Base-by-base conservation (phyloP, 2,329 filamentous ascomycete genomes). In the Botrytis galanthina region DNA sequence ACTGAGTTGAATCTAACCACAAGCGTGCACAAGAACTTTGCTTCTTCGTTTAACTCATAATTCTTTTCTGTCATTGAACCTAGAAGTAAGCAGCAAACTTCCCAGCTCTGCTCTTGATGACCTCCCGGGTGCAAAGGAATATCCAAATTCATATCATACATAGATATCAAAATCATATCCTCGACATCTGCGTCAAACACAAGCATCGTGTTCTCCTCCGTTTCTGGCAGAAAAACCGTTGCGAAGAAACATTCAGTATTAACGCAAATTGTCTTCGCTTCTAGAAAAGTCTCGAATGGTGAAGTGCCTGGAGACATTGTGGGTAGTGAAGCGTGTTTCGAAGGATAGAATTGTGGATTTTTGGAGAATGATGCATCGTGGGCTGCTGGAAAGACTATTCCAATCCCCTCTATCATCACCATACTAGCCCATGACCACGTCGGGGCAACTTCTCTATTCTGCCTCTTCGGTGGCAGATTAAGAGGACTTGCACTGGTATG, bases 351-450 rank as follows among this genome's bases (percentile, higher is more conserved):
- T n/a, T 35, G 7, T 32, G 10, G 2, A 10, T 57, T 68, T 22
- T 20, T 37, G 29, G 48, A 57, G 54, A 69, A 69, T 3, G 29
- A 69, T 14, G 7, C n/a, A 69, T 69, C 35, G 9, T 69, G 48
- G 48, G 44, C 35, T 32, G 35, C 48, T 54, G 48, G 32, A 29
- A 69, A 69, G 18, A 54, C 14, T 20, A 57, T 57, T n/a, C 66
- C 48, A 26, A 26, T 57, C 22, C 20, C 32, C 67, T 57, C 48
- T 37, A 3, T 44, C 48, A 54, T 69, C 16, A 59, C 26, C 10
- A 69, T 59, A 44, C 67, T 54, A 69, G 42, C 57, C 42, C 54
- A 71, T n/a, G 69, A 51, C 57, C 57, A 71, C 3, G n/a, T 62
- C n/a, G 32, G 22, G 12, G 32, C 57, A 10, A 39, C 22, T 12